Base-by-base conservation (phyloP, 2,329 filamentous ascomycete species). In the Nothophoma quercina region DNA sequence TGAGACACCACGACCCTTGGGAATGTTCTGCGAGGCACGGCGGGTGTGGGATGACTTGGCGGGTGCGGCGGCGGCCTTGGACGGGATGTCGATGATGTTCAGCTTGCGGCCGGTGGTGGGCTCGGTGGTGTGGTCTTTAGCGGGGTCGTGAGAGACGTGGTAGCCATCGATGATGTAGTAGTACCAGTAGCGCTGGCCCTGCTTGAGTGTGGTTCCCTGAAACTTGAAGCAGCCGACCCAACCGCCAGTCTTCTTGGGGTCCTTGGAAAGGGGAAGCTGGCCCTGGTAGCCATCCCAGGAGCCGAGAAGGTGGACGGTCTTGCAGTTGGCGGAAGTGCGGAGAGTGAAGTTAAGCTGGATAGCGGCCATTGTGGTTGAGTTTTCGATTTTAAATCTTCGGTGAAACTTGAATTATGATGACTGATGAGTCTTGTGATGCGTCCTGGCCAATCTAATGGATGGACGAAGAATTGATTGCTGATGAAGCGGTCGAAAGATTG, bases 151-250 rank as follows among this genome's bases (percentile, higher is more conserved):
- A 58, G 93, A 93, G 76, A 96, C 89, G 78, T 97, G 93, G 86
- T 97, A 97, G 68, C 95, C 95, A 77, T 99, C 95, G 77, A 98
- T 95, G 87, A 98, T 97, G 85, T 97, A 99, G 87, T 99, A 99
- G 88, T 98, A 99, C 95, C 95, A 99, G 87, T 98, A 98, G 75
- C 93, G 88, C 75, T 91, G 87, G 75, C 93, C 92, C 68, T 91
- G 83, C 82, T 93, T 88, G 69, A 98, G 85, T 55, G 91, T 93
- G 58, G 86, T 80, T 74, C 88, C 89, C 79, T 95, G 90, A 81
- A 99, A 97, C 80, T 91, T 89, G 83, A 99, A 97, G 71, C 91
- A 96, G 72, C 93, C 95, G 77, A 93, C 90, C 92, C 93, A 98
- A 67, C 89, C 89, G 73, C 92, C 92, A 51, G 89, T 86, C 83